Evolutionary conservation across 2,329 filamentous ascomycete genomes (phyloP).

Genomic region (Botrytis tulipae): DNA sequence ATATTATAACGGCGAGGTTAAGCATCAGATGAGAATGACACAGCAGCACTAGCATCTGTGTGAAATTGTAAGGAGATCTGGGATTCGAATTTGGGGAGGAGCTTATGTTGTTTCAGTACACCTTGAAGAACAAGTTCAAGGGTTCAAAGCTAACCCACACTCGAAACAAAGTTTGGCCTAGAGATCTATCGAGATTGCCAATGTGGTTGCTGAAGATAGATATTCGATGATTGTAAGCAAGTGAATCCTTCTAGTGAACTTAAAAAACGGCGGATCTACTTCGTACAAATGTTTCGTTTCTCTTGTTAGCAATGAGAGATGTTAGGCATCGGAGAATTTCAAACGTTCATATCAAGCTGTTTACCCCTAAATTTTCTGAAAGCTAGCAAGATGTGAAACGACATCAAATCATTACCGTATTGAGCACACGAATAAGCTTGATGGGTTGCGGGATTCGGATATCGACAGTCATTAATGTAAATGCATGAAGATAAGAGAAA

Average conservation of each 20-base stretch:
- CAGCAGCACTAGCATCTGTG: not conserved
- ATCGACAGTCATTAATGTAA: not conserved
- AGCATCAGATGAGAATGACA: not conserved
- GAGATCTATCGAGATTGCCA: not conserved
- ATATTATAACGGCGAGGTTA: not conserved
- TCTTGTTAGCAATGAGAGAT: not conserved
- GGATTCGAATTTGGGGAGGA: not conserved
- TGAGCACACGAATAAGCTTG: not conserved
- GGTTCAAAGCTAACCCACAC: not conserved
- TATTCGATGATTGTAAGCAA: not conserved
- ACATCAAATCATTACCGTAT: not conserved
- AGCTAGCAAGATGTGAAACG: not conserved
- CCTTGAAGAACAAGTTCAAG: not conserved
- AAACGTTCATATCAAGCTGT: not conserved
- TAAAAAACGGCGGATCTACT: slow-evolving; percentile 1
- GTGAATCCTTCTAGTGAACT: slow-evolving; percentile 5
- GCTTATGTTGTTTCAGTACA: not conserved
- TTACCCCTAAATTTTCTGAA: not conserved
- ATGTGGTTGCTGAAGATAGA: not conserved
- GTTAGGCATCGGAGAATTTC: slow-evolving; percentile 1
- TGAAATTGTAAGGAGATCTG: not conserved
- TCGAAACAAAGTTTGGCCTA: not conserved
- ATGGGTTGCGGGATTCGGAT: not conserved
- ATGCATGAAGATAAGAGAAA: slow-evolving; percentile 11
- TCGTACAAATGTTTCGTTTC: not conserved